phyloP scores from a whole-genome alignment of 1,284 basidiomycete genomes.

The Rhodotorula mucilaginosa region DNA sequence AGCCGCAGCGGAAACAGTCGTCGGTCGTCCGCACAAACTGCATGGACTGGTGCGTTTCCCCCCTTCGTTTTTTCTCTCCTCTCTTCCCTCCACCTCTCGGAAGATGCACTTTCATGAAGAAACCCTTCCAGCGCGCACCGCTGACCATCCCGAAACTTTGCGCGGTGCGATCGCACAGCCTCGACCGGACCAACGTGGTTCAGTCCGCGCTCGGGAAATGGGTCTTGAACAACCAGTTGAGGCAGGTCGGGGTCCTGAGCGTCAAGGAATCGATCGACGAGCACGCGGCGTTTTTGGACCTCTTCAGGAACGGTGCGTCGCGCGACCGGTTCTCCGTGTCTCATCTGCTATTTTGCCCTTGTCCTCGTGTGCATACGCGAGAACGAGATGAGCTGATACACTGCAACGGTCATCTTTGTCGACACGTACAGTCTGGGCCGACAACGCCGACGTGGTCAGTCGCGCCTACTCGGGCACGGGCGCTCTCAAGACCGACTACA shows the following conservation, averaged over 20 bases:
- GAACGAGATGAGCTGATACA: not conserved
- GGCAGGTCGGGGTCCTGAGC: conserved; percentile 66
- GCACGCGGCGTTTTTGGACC: conserved; percentile 70
- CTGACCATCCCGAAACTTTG: not conserved
- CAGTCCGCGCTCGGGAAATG: conserved; percentile 84
- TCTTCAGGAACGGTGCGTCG: conserved; percentile 83
- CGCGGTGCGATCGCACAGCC: conserved; percentile 54
- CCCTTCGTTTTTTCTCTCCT: not conserved
- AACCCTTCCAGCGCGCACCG: too few species aligned
- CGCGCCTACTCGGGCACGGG: conserved; percentile 92
- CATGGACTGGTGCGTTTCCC: conserved; percentile 49
- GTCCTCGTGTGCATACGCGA: too few species aligned
- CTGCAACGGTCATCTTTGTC: not conserved
- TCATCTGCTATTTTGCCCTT: not conserved
- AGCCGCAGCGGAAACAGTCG: conserved; percentile 60
- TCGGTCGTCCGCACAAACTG: conserved; percentile 80
- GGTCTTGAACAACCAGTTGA: conserved; percentile 77
- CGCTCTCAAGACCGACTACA: conserved; percentile 96
- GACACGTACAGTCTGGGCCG: conserved; percentile 78
- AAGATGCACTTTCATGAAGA: not conserved
- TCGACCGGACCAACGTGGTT: conserved; percentile 95
- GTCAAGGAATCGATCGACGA: conserved; percentile 70
- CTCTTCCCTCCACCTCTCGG: not conserved
- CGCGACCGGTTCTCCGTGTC: not conserved
- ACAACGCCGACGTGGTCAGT: conserved; percentile 90